Conservation (phyloP, 305 asterid genomes). For the Solanum chacoense region DNA sequence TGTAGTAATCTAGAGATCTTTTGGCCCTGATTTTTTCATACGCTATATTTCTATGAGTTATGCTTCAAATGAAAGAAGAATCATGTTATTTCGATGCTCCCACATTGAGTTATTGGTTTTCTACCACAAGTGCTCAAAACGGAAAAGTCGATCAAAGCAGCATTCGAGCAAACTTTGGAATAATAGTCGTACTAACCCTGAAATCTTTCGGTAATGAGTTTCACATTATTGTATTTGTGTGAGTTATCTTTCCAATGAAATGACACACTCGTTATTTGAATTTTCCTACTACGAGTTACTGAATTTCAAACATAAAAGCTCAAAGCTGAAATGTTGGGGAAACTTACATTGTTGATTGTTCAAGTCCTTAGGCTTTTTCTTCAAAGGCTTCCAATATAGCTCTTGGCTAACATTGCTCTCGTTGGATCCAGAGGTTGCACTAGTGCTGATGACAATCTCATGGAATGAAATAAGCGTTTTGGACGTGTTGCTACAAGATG, state of each 20-base stretch:
- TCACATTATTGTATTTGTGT: neutral
- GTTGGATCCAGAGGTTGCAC: neutral
- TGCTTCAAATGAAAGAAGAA: neutral
- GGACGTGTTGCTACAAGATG: neutral
- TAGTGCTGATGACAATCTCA: neutral
- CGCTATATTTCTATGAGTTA: neutral
- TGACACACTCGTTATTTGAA: neutral
- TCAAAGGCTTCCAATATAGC: neutral
- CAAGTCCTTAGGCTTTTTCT: neutral
- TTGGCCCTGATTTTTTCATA: neutral
- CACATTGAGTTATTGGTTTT: neutral
- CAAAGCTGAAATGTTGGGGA: neutral
- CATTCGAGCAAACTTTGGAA: neutral
- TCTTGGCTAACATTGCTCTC: neutral
- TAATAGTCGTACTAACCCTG: neutral
- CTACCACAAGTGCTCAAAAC: neutral
- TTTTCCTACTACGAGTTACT: neutral
- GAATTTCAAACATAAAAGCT: neutral
- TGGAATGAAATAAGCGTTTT: neutral
- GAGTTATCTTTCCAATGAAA: neutral
- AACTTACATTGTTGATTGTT: no score
- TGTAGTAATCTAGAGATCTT: neutral
- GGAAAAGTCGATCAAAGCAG: neutral
- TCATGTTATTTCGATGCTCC: neutral
- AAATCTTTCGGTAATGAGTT: neutral